Percentiles rank a stretch among this genome's conserved stretches.
Evolutionary conservation across 495 filamentous ascomycete species (phyloP).

Genomic region (Baudoinia panamericana): DNA sequence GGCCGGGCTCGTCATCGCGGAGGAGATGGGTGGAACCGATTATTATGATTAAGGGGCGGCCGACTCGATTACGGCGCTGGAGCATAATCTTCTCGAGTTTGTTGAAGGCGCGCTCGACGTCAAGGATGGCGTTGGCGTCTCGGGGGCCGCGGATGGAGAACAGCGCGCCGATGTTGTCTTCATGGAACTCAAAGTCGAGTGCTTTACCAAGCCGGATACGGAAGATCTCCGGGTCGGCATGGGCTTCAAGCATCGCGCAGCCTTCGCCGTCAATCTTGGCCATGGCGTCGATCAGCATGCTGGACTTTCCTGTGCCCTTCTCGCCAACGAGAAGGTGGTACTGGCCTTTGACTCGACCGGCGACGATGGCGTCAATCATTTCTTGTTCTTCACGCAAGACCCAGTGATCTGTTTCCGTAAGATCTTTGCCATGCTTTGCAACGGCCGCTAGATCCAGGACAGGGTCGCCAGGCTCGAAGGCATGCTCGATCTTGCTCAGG

Average conservation of each 20-base stretch:
- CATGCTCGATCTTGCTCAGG: constrained; percentile 78
- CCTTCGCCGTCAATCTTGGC: constrained; percentile 74
- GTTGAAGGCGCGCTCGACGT: constrained; percentile 94
- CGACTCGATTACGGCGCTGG: constrained; percentile 38
- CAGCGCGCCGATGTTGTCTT: constrained; percentile 85
- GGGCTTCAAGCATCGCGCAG: constrained; percentile 87
- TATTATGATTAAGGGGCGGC: constrained; percentile 68
- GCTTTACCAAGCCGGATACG: constrained; percentile 83
- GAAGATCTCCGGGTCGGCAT: constrained; percentile 90
- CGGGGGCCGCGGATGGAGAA: constrained; percentile 89
- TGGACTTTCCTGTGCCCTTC: constrained; percentile 90
- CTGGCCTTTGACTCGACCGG: constrained; percentile 54
- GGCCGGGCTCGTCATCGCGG: constrained; percentile 79
- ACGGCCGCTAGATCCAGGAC: constrained; percentile 78
- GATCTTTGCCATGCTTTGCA: constrained; percentile 29
- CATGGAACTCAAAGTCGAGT: constrained; percentile 83
- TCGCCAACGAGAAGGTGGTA: constrained; percentile 93
- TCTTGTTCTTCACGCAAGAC: constrained; percentile 66
- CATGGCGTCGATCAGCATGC: constrained; percentile 92
- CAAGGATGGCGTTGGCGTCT: constrained; percentile 77
- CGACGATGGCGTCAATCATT: constrained; percentile 64
- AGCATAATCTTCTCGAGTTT: constrained; percentile 93
- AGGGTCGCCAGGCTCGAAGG: constrained; percentile 86
- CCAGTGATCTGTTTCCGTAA: constrained; percentile 53
- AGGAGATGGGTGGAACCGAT: constrained; percentile 85